phyloP scores from a whole-genome alignment of 495 filamentous ascomycete genomes.

The Collariella sp. region DNA sequence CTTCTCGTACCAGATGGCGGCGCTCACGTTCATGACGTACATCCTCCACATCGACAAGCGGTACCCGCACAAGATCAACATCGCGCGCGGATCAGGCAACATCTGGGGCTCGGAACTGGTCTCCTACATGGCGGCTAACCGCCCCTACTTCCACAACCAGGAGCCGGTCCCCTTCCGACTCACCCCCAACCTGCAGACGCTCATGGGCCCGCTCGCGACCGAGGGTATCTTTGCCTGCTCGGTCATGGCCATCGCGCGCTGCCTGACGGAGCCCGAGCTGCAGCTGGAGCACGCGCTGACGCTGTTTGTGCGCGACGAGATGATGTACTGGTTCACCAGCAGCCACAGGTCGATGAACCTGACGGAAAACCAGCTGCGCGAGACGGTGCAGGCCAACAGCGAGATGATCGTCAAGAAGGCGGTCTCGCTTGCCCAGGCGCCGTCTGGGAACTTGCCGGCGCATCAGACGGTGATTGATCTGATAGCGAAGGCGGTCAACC shows the following conservation, averaged over 20 bases:
- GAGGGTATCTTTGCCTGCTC: conserved; percentile 90
- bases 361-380: conserved; percentile 64
- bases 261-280: conserved; percentile 82
- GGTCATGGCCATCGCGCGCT: conserved; percentile 91
- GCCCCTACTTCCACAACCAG: conserved; percentile 85
- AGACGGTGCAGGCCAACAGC: conserved; percentile 79
- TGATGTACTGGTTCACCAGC: conserved; percentile 92
- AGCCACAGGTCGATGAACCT: conserved; percentile 55
- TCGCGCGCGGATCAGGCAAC: conserved; percentile 81
- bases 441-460: conserved; percentile 64
- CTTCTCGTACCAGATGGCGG: conserved; percentile 93
- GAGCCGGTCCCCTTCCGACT: conserved; percentile 95
- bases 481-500: conserved; percentile 77
- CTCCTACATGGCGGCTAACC: conserved; percentile 65
- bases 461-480: conserved; percentile 95
- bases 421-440: conserved; percentile 62
- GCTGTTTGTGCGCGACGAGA: conserved; percentile 93
- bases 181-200: conserved; percentile 87
- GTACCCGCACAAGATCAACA: conserved; percentile 88
- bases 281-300: conserved; percentile 88
- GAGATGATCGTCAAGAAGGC: conserved; percentile 86
- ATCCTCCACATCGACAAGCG: conserved; percentile 91
- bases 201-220: conserved; percentile 90
- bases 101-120: conserved; percentile 95
- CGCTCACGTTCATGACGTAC: conserved; percentile 97